Conservation (phyloP, 2,329 filamentous ascomycete species). For the Metarhizium anisopliae region DNA sequence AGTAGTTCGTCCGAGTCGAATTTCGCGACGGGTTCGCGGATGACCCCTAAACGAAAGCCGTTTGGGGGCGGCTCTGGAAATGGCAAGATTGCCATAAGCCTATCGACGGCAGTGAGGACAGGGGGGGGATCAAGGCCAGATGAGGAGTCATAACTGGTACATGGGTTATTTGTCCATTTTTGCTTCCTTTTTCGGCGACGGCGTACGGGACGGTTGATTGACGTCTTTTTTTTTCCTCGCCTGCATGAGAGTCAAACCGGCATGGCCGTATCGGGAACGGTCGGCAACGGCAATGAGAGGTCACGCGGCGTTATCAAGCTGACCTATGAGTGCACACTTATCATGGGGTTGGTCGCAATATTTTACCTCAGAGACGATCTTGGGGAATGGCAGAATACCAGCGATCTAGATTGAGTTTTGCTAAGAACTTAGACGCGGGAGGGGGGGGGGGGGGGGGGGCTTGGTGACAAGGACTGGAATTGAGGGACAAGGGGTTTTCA, state of each 20-base stretch:
- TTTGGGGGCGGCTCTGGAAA: constrained; percentile 32
- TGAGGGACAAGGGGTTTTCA: background rate
- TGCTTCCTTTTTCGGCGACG: constrained; percentile 6
- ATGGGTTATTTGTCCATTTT: background rate
- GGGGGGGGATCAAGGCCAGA: constrained; percentile 28
- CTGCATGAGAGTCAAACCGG: background rate
- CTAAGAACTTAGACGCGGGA: background rate
- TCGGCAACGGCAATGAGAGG: background rate
- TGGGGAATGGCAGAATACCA: background rate
- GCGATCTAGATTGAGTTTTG: background rate
- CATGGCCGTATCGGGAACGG: background rate
- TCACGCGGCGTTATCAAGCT: background rate
- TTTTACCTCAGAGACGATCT: background rate
- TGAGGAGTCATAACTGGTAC: constrained; percentile 24
- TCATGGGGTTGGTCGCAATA: background rate
- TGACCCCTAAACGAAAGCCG: constrained; percentile 26
- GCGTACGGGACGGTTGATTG: constrained; percentile 8
- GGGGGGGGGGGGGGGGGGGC: too few relatives aligned
- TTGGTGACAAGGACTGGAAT: background rate
- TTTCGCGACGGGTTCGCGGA: constrained; percentile 23
- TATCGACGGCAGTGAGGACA: constrained; percentile 37
- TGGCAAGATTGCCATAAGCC: constrained; percentile 49
- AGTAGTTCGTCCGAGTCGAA: constrained; percentile 42
- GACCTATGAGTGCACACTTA: background rate
- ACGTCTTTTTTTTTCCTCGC: background rate